Evolutionary conservation across 768 basidiomycete genomes (phyloP).

Genomic region (Pulveroboletus sp.): DNA sequence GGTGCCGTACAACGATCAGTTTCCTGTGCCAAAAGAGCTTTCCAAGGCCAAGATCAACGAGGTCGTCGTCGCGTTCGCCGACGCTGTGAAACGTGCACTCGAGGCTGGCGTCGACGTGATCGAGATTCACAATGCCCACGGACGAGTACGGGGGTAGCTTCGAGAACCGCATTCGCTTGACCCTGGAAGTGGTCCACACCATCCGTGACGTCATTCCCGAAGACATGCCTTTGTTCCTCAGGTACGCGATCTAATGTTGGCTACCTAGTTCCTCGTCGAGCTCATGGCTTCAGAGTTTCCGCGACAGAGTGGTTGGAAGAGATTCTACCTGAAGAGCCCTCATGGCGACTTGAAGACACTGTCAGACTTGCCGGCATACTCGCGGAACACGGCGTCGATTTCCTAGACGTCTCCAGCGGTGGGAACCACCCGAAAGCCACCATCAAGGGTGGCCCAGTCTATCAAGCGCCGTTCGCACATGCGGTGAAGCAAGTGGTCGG

Average conservation of each 20-base stretch:
- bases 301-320: slow-evolving; percentile 74
- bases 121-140: slow-evolving; percentile 62
- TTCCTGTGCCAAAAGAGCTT: slow-evolving; percentile 53
- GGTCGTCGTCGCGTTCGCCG: slow-evolving; percentile 53
- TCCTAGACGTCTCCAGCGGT: slow-evolving; percentile 69
- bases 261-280: neutral
- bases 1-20: slow-evolving; percentile 40
- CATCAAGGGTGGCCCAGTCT: slow-evolving; percentile 28
- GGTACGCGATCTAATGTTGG: slow-evolving; percentile 36
- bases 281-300: slow-evolving; percentile 41
- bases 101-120: slow-evolving; percentile 55
- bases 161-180: slow-evolving; percentile 63
- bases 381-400: slow-evolving; percentile 62
- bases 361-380: slow-evolving; percentile 56
- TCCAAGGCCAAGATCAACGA: slow-evolving; percentile 52
- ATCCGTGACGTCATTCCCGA: slow-evolving; percentile 56
- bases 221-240: slow-evolving; percentile 66
- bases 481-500: slow-evolving; percentile 47
- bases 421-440: slow-evolving; percentile 48
- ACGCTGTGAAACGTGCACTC: slow-evolving; percentile 49
- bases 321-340: slow-evolving; percentile 51
- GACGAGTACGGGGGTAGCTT: slow-evolving; percentile 71
- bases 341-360: slow-evolving; percentile 70
- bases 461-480: slow-evolving; percentile 57
- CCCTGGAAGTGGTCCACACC: slow-evolving; percentile 60